Percentiles rank a stretch among this genome's conserved stretches.
Evolutionary conservation across 1,284 basidiomycete species (phyloP).

Genomic region (Rhodotorula sp.): DNA sequence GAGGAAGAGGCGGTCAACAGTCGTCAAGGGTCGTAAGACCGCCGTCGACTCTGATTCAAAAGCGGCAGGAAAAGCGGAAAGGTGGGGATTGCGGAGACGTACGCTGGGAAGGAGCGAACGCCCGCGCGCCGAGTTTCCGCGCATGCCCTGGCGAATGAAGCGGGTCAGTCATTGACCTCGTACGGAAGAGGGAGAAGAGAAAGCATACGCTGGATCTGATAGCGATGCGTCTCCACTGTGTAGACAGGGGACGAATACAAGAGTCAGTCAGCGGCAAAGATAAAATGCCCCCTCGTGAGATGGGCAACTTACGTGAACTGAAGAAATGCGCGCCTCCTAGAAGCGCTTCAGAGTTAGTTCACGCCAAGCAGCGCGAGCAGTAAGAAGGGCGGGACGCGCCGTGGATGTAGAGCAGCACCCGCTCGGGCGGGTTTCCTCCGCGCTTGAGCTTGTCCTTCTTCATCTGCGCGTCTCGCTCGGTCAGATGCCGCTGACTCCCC

Average conservation of each 20-base stretch:
- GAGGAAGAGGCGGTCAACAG: neutral
- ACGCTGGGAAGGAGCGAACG: slow-evolving; percentile 49
- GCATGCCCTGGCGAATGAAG: slow-evolving; percentile 44
- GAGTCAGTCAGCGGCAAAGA: neutral
- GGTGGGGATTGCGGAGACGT: neutral
- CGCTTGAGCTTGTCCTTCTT: slow-evolving; percentile 52
- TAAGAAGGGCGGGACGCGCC: neutral
- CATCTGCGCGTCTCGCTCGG: slow-evolving; percentile 47
- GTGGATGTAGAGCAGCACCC: slow-evolving; percentile 34
- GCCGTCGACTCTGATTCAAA: no score
- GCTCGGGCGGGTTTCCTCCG: slow-evolving; percentile 29
- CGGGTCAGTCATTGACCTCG: neutral
- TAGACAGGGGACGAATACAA: slow-evolving; percentile 43
- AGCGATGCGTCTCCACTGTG: slow-evolving; percentile 52
- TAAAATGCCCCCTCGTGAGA: slow-evolving; percentile 41
- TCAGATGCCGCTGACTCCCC: neutral
- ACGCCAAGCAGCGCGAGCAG: neutral
- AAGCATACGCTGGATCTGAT: slow-evolving; percentile 48
- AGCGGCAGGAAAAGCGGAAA: neutral
- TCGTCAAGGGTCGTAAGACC: neutral
- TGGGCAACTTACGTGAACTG: slow-evolving; percentile 34
- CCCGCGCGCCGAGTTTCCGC: slow-evolving; percentile 53
- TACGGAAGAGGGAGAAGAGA: accelerated
- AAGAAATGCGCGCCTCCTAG: slow-evolving; percentile 55
- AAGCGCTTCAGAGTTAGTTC: neutral